phyloP scores from a whole-genome alignment of 106 monocot genomes.

The Allium sativum region DNA sequence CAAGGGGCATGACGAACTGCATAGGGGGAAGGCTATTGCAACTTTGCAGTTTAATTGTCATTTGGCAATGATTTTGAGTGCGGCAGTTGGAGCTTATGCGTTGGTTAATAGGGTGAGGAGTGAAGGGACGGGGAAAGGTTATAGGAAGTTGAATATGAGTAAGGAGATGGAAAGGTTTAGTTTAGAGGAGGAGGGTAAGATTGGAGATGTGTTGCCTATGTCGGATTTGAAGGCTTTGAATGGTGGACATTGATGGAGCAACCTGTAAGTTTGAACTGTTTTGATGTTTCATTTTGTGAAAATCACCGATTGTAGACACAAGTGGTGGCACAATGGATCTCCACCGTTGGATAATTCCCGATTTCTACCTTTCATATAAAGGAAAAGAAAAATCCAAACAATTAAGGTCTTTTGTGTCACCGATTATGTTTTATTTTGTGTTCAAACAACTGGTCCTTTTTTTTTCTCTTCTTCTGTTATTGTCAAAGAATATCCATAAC shows the following conservation, averaged over 20 bases:
- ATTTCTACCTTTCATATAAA: no score
- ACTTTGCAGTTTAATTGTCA: slow-evolving; percentile 92
- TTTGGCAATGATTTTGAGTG: slow-evolving; percentile 48
- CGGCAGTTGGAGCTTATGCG: slow-evolving; percentile 25
- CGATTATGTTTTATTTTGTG: no score
- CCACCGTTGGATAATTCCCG: no score
- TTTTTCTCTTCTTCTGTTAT: no score
- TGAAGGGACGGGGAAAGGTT: slow-evolving; percentile 10
- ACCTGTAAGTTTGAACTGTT: slow-evolving; percentile 9
- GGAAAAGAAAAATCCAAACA: no score
- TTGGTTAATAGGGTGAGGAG: not conserved
- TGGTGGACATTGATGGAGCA: slow-evolving; percentile 6
- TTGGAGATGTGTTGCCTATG: slow-evolving; percentile 6
- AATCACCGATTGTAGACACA: no score
- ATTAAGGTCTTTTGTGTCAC: no score
- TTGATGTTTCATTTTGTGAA: slow-evolving; percentile 12
- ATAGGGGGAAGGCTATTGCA: slow-evolving; percentile 62
- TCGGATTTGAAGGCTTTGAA: slow-evolving; percentile 1
- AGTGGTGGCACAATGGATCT: no score
- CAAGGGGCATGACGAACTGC: slow-evolving; percentile 46
- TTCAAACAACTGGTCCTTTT: no score
- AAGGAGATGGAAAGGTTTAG: slow-evolving; percentile 47
- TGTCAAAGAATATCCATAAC: no score
- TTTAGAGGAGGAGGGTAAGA: slow-evolving; percentile 32
- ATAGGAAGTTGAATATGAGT: slow-evolving; percentile 23